Evolutionary conservation across 805 yeast genomes (phyloP).

Genomic region (Torulaspora microellipsoides): DNA sequence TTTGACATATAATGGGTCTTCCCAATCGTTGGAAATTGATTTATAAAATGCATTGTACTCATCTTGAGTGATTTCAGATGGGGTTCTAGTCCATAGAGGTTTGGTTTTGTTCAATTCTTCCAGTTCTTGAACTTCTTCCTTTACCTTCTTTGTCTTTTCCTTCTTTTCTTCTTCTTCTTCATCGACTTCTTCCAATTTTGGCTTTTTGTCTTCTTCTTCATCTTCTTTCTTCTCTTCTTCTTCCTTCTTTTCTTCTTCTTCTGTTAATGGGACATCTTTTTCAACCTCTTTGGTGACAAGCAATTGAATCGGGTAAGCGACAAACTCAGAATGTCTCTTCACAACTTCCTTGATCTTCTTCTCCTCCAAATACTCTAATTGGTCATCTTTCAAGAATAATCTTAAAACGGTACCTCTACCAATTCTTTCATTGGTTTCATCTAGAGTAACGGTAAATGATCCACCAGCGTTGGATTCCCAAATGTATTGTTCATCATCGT

Average conservation of each 20-base stretch:
- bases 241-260: constrained; percentile 38
- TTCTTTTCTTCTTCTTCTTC: constrained; percentile 67
- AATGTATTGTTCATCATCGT: constrained; percentile 98
- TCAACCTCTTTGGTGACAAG: constrained; percentile 98
- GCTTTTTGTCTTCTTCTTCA: constrained; percentile 61
- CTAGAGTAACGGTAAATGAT: constrained; percentile 92
- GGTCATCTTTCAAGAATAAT: constrained; percentile 97
- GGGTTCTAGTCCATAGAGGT: constrained; percentile 99
- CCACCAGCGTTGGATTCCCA: constrained; percentile 99
- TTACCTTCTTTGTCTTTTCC: constrained; percentile 80
- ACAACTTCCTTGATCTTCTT: constrained; percentile 99
- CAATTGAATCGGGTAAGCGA: constrained; percentile 97
- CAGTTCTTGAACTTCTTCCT: constrained; percentile 89
- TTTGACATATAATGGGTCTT: constrained; percentile 98
- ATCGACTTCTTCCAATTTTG: constrained; percentile 71
- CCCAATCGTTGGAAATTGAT: constrained; percentile 99
- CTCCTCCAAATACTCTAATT: constrained; percentile 98
- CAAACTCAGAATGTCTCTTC: constrained; percentile 99
- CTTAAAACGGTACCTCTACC: constrained; percentile 95
- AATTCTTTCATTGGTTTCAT: constrained; percentile 77
- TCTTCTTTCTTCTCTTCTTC: constrained; percentile 39
- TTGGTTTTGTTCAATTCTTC: constrained; percentile 98
- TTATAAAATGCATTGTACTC: constrained; percentile 99
- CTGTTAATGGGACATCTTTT: constrained; percentile 90
- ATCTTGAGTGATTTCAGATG: constrained; percentile 94